These are phyloP conservation scores for Podila minutissima DNA, from an alignment of 192 early-diverging fungal species.

Conservation along the genomic window DNA sequence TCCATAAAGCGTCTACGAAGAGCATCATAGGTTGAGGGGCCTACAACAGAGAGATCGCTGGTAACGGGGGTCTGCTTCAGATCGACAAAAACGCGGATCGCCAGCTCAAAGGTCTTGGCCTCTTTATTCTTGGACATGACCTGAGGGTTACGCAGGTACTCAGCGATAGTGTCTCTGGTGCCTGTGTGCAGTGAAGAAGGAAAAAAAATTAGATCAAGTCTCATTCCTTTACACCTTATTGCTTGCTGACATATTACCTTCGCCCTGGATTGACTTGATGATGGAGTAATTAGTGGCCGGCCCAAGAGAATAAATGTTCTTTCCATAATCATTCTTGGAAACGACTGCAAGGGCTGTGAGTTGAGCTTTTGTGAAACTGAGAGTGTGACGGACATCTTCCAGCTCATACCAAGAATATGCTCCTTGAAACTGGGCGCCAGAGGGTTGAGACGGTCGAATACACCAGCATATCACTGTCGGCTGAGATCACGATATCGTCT, in stretches of 20 bases:
- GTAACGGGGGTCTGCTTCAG: neutral
- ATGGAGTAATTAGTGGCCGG: neutral
- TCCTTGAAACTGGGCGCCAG: neutral
- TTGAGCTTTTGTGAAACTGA: neutral
- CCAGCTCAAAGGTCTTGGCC: slow-evolving; percentile 1
- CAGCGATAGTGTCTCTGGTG: neutral
- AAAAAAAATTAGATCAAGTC: neutral
- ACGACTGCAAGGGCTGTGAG: slow-evolving; percentile 13
- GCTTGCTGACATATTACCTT: neutral
- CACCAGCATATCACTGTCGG: slow-evolving; percentile 12
- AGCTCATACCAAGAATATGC: neutral
- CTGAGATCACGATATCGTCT: slow-evolving; percentile 4
- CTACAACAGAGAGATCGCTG: neutral
- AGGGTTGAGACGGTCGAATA: neutral
- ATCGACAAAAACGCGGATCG: slow-evolving; percentile 7
- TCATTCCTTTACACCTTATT: slow-evolving; percentile 1
- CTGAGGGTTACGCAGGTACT: neutral
- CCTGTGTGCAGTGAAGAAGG: neutral
- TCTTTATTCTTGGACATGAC: neutral
- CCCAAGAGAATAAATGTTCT: neutral
- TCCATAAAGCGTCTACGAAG: slow-evolving; percentile 2
- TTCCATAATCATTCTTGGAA: slow-evolving; percentile 4
- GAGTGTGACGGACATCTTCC: neutral
- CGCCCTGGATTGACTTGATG: neutral
- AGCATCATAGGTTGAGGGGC: neutral